Base-by-base conservation (phyloP, 805 yeast species). In the Komagataella pseudopastoris region DNA sequence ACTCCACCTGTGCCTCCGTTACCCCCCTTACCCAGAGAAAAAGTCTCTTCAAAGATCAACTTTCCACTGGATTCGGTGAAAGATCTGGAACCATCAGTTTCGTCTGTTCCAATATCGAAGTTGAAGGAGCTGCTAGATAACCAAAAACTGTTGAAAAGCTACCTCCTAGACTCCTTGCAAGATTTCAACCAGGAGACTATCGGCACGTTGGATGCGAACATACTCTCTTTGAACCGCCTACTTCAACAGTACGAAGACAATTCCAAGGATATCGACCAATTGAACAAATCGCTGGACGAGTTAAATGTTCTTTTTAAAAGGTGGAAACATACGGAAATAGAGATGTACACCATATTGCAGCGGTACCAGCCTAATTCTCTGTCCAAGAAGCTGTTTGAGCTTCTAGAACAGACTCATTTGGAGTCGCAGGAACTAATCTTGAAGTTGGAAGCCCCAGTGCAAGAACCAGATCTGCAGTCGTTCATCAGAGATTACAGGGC, bases 401-500 rank as follows among this genome's bases (percentile, higher is more conserved):
- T 49, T n/a, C 46, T 49, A 12, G 46, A 30, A 30, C 39, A 30
- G 8, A 10, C 39, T n/a, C 39, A 30, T 30, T 2, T 30, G 39
- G 39, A 30, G n/a, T 30, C 39, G 14, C 39, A 30, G 12, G 14
- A 30, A 8, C 14, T 30, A 14, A 14, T 30, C 8, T 30, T 14
- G n/a, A 30, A 30, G 39, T 14, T 30, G 14, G 39, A 30, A 30
- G 39, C 14, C 4, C 14, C 39, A 10, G 39, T 30, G 39, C 39
- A 30, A 30, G 39, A 30, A 30, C 14, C 39, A 8, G 39, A 30
- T 30, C 39, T 30, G 14, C 39, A 30, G n/a, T 30, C 39, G 14
- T 75, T 79, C 57, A 63, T 80, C 10, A 56, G 59, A 14, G 60
- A 62, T n/a, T 80, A 76, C 58, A 61, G 67, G 49, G 55, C 54